Evolutionary conservation across 495 filamentous ascomycete species (phyloP), one percentile per base, ranked within the genome.

Genomic region (Hypoxylon subgilvum): DNA sequence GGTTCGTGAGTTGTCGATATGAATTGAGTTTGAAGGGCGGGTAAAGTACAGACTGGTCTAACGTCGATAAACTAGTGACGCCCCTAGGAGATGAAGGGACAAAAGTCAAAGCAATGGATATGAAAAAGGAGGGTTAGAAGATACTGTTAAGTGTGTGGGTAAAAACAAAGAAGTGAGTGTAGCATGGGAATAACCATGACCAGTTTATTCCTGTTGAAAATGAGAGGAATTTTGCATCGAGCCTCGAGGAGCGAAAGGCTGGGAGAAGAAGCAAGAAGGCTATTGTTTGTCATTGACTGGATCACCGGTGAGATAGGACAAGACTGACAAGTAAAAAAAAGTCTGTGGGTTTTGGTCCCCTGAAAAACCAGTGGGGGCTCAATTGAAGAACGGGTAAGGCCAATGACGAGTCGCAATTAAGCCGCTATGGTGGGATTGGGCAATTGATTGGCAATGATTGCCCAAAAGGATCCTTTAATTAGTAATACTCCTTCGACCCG

Each of bases 361-460:
- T 32, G 23, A 27, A 43, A 50, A 43, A 14, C 31, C n/a, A n/a
- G 60, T 57, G 60, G 60, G 53, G 60, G 43, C 44, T 21, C 35
- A 17, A 45, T 27, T 43, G 43, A 27, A 63, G 50, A 65, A 65
- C 25, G 62, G n/a, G 62, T 47, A 65, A 61, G 60, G 36, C 19
- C 45, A 42, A 27, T 35, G 39, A 48, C 62, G 42, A 65, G 56
- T 65, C 62, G 57, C 51, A 65, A 65, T 65, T 49, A 64, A 57
- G 36, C 31, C 27, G 27, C 34, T 21, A 14, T 32, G 36, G 52
- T 49, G 43, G 40, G 27, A 43, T 46, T 51, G 27, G 52, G 58
- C 52, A 49, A n/a, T n/a, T n/a, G n/a, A n/a, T n/a, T n/a, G n/a
- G 28, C 30, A 45, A 50, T 41, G 47, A 59, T 64, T 59, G 49